Evolutionary conservation across 2,329 filamentous ascomycete genomes (phyloP).

Genomic region (Parafenestella ontariensis): DNA sequence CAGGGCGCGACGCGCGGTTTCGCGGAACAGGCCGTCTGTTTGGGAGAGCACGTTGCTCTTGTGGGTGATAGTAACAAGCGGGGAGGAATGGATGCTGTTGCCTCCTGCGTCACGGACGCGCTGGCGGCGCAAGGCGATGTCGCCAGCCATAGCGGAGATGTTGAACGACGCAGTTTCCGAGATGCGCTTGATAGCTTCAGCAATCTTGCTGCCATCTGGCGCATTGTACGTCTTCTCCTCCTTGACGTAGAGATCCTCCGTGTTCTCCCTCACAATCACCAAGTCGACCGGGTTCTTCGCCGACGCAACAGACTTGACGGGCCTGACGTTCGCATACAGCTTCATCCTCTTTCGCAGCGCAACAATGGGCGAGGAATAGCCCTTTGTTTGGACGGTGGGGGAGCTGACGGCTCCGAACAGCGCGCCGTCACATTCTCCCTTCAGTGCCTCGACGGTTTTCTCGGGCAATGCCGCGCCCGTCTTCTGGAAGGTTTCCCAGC

Average conservation of each 20-base stretch:
- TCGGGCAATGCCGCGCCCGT: constrained; percentile 89
- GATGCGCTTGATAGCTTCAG: constrained; percentile 98
- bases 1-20: constrained; percentile 77
- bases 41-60: constrained; percentile 97
- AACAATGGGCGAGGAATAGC: constrained; percentile 96
- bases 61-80: constrained; percentile 95
- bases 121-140: constrained; percentile 88
- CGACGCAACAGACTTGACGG: constrained; percentile 82
- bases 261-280: constrained; percentile 98
- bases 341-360: constrained; percentile 93
- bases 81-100: constrained; percentile 68
- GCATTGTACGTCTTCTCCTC: constrained; percentile 85
- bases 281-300: constrained; percentile 79
- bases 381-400: constrained; percentile 85
- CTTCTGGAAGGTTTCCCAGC: constrained; percentile 91
- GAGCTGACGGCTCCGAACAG: constrained; percentile 96
- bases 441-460: constrained; percentile 86
- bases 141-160: constrained; percentile 91
- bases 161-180: constrained; percentile 82
- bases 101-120: constrained; percentile 71
- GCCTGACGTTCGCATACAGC: constrained; percentile 96
- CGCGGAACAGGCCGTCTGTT: constrained; percentile 94
- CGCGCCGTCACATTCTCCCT: constrained; percentile 91
- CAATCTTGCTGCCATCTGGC: constrained; percentile 78
- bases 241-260: constrained; percentile 97